Base-by-base conservation (phyloP, 768 basidiomycete genomes). In the Cantharellus cinnabarinus region DNA sequence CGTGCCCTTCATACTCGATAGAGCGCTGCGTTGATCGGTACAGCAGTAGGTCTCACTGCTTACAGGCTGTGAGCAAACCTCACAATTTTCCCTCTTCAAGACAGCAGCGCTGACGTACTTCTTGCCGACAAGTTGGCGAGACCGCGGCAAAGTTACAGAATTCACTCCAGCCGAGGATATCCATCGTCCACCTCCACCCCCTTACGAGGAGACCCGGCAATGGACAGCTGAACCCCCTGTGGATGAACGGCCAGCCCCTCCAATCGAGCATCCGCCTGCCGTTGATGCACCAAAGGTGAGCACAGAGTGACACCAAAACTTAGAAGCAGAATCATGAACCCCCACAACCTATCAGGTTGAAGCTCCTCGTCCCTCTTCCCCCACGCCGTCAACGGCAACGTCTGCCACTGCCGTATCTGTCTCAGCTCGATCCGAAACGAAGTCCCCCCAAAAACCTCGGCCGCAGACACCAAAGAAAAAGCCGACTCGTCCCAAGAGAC, bases 41-140 rank as follows among this genome's bases (percentile, higher is more conserved):
- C 85, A 29, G 88, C 88, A 14, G 87, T 90, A 57, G 87, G 87
- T 61, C 75, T 89, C 62, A 87, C 86, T 51, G 85, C 88, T 48
- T 90, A 88, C 72, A 79, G 85, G 69, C 73, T 89, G 87, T 89
- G 68, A 73, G 85, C 77, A 41, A 42, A 29, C 56, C 60, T 38
- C 37, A 44, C 58, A 51, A 57, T 38, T 37, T 39, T 7, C 20
- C 20, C 20, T 29, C 20, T 29, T 29, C 20, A 29, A 29, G 20
- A 29, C 48, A 55, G 7, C 53, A 41, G 44, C 38, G 2, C 41
- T 54, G 54, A 20, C 29, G 41, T 37, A 60, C 38, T 53, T 50
- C 10, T 42, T 38, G 37, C 58, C 58, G 3, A 44, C 55, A 48
- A n/a, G 4, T 38, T 29, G 55, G 50, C 5, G 39, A 20, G 60